A percentile compares a stretch with the other conserved stretches of the same genome.
phyloP scores from a whole-genome alignment of 2,329 filamentous ascomycete genomes.

The Helotiales sp. region DNA sequence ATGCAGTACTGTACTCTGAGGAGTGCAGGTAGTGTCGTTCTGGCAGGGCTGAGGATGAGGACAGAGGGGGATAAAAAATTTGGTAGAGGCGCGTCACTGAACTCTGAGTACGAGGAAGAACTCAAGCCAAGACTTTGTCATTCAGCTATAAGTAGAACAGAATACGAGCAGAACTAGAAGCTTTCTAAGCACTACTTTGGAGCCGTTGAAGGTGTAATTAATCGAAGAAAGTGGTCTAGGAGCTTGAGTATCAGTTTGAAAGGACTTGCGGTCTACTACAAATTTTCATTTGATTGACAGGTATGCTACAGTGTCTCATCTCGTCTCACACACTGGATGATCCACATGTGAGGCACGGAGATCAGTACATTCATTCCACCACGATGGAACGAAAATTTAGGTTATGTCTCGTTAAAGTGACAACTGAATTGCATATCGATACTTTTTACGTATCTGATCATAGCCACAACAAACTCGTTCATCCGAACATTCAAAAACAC shows the following conservation, averaged over 20 bases:
- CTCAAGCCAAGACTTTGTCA: neutral
- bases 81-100: neutral
- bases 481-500: no score
- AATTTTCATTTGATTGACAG: no score
- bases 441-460: no score
- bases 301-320: neutral
- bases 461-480: no score
- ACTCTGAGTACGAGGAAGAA: no score
- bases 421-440: no score
- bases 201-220: neutral
- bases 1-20: neutral
- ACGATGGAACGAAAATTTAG: neutral
- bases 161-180: neutral
- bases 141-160: conserved; percentile 1
- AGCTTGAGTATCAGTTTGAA: no score
- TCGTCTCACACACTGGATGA: neutral
- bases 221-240: no score
- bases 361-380: neutral
- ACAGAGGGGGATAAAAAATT: neutral
- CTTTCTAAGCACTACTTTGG: neutral
- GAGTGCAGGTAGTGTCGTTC: neutral
- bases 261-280: no score
- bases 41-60: conserved; percentile 2
- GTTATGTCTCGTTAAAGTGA: neutral
- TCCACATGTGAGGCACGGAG: neutral